Evolutionary conservation across 352 stramenopile species (phyloP).

Genomic region (Globisporangium solare): DNA sequence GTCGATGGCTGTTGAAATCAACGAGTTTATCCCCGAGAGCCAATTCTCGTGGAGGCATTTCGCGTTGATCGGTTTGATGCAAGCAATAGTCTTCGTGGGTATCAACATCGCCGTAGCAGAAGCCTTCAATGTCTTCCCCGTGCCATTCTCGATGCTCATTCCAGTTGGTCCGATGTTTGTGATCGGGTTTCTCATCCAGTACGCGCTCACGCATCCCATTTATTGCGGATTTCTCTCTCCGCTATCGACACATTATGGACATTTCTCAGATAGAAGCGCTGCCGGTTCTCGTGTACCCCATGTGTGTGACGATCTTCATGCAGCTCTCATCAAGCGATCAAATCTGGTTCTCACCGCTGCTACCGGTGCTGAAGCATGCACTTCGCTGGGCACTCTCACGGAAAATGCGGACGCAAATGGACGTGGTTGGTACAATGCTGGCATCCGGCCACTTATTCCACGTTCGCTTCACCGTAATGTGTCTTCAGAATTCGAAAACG

Average conservation of each 20-base stretch:
- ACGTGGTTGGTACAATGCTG: conserved; percentile 18
- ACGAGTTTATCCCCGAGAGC: conserved; percentile 25
- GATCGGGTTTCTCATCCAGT: conserved; percentile 12
- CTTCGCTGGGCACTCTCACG: conserved; percentile 19
- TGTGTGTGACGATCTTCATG: conserved; percentile 27
- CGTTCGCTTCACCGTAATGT: conserved; percentile 30
- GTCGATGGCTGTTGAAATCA: conserved; percentile 9
- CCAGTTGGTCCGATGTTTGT: conserved; percentile 12
- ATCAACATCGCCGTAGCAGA: conserved; percentile 16
- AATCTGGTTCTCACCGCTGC: conserved; percentile 25
- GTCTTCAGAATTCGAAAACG: conserved; percentile 34
- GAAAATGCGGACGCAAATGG: conserved; percentile 16
- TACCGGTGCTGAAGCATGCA: conserved; percentile 24
- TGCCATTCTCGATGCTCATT: conserved; percentile 23
- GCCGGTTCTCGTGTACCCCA: conserved; percentile 25
- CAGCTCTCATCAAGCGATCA: conserved; percentile 17
- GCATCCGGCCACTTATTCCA: conserved; percentile 27
- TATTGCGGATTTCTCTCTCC: conserved; percentile 2
- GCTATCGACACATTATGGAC: conserved; percentile 3
- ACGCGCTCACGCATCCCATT: conserved; percentile 3
- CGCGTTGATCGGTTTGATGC: conserved; percentile 6
- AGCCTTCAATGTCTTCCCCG: conserved; percentile 20
- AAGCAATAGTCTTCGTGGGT: conserved; percentile 16
- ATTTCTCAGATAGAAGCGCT: conserved; percentile 11
- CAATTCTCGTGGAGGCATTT: conserved; percentile 17